Evolutionary conservation across 805 yeast species (phyloP).

Genomic region (Pichia insulana): DNA sequence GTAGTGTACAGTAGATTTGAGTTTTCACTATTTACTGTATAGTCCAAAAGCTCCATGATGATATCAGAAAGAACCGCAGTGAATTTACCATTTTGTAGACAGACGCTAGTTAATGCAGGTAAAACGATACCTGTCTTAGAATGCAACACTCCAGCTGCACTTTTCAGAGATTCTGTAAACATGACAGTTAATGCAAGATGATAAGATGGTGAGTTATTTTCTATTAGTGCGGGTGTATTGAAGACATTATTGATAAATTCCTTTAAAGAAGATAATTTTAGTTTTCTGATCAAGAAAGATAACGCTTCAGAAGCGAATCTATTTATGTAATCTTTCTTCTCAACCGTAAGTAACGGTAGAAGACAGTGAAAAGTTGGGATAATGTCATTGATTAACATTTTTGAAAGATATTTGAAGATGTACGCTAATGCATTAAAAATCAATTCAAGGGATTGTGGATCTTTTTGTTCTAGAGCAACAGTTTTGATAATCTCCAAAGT

Average conservation of each 20-base stretch:
- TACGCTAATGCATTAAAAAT: constrained; percentile 79
- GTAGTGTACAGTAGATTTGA: constrained; percentile 37
- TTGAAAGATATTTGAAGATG: constrained; percentile 77
- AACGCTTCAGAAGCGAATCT: constrained; percentile 87
- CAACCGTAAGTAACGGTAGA: constrained; percentile 53
- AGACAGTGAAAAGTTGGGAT: constrained; percentile 60
- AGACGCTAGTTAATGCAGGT: constrained; percentile 24
- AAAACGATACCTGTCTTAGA: constrained; percentile 55
- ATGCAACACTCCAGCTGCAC: constrained; percentile 65
- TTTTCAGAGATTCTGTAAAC: constrained; percentile 65
- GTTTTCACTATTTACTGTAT: constrained; percentile 39
- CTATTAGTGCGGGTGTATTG: constrained; percentile 23
- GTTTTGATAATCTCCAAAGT: constrained; percentile 44
- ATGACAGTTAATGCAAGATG: constrained; percentile 50
- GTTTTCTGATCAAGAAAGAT: constrained; percentile 71
- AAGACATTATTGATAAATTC: constrained; percentile 36
- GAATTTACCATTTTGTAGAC: constrained; percentile 18
- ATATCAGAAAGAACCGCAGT: constrained; percentile 51
- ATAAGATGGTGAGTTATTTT: constrained; percentile 35
- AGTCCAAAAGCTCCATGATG: constrained; percentile 42
- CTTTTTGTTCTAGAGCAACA: constrained; percentile 40
- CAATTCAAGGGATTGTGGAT: constrained; percentile 68
- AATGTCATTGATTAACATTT: constrained; percentile 52
- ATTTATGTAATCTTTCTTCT: constrained; percentile 52
- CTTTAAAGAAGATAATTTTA: constrained; percentile 39